Conservation (phyloP, 129 eudicot genomes). For the Flaveria ramosissima region DNA sequence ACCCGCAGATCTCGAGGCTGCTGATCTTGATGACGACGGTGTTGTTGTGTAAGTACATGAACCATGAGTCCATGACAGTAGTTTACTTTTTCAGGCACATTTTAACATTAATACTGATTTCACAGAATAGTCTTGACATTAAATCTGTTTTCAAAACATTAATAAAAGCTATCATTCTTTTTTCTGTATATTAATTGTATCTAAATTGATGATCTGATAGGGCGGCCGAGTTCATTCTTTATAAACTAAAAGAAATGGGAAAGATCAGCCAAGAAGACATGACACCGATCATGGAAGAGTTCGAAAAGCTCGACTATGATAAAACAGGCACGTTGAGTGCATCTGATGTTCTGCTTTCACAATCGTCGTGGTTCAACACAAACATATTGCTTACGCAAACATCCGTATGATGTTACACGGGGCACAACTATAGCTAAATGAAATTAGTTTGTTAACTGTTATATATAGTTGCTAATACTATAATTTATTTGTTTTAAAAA, state of each 20-base stretch:
- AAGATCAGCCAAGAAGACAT: slow-evolving; percentile 82
- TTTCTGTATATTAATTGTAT: not conserved
- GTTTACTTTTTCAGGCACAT: not conserved
- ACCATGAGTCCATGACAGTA: not conserved
- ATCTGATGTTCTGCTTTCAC: slow-evolving; percentile 67
- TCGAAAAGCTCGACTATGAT: slow-evolving; percentile 78
- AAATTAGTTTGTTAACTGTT: not conserved
- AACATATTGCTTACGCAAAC: slow-evolving; percentile 37
- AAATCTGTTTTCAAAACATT: not conserved
- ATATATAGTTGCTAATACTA: not conserved
- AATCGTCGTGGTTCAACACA: slow-evolving; percentile 45
- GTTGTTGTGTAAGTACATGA: slow-evolving; percentile 64
- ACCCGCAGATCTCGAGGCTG: slow-evolving; percentile 78
- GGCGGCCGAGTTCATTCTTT: slow-evolving; percentile 83
- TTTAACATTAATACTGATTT: not conserved
- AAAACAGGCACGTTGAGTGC: slow-evolving; percentile 82
- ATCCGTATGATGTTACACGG: slow-evolving; percentile 27
- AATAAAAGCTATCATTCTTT: not conserved
- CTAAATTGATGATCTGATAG: slow-evolving; percentile 31
- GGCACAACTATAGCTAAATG: not conserved
- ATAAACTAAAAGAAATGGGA: slow-evolving; percentile 96
- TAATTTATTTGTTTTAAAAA: not conserved
- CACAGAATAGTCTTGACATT: not conserved
- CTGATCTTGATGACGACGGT: slow-evolving; percentile 84
- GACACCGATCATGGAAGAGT: slow-evolving; percentile 68